A percentile compares a stretch with the other conserved stretches of the same genome.
Evolutionary conservation across 2,329 filamentous ascomycete species (phyloP).

Genomic region (Pseudogymnoascus sp.): DNA sequence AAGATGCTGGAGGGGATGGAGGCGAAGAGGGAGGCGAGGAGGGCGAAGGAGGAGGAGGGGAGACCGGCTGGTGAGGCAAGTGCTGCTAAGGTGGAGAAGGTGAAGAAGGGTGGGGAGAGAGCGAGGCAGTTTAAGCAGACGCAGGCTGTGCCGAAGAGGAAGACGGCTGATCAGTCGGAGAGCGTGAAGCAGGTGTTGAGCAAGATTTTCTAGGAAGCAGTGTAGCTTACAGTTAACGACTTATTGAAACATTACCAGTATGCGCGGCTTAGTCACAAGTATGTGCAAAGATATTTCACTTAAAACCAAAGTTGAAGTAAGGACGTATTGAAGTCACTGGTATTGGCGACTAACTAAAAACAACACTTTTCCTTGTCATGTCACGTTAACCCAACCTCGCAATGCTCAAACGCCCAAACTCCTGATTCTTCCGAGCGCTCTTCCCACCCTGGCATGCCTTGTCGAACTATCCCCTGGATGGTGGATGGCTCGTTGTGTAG

Average conservation of each 20-base stretch:
- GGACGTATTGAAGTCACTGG: conserved; percentile 4
- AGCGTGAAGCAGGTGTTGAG: conserved; percentile 52
- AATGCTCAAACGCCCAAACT: conserved; percentile 8
- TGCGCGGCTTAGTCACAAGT: neutral
- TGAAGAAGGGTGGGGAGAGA: conserved; percentile 28
- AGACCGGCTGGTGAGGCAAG: conserved; percentile 17
- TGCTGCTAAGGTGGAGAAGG: conserved; percentile 18
- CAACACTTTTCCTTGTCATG: conserved; percentile 7
- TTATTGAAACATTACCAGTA: conserved; percentile 3
- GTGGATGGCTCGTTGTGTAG: neutral
- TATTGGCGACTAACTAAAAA: conserved; percentile 9
- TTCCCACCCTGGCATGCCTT: neutral
- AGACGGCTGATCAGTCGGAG: conserved; percentile 41
- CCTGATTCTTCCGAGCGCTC: neutral
- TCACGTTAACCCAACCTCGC: conserved; percentile 8
- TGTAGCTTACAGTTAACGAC: conserved; percentile 1
- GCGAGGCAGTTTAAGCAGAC: conserved; percentile 60
- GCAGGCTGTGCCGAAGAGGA: conserved; percentile 44
- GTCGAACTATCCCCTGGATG: neutral
- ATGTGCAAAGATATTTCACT: neutral
- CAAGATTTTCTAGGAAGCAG: conserved; percentile 49
- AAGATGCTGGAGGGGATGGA: conserved; percentile 74
- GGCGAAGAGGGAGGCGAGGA: conserved; percentile 45
- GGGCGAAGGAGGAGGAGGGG: conserved; percentile 29
- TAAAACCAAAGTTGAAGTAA: neutral